phyloP scores from a whole-genome alignment of 2,329 filamentous ascomycete genomes.

The Microdochium nivale region DNA sequence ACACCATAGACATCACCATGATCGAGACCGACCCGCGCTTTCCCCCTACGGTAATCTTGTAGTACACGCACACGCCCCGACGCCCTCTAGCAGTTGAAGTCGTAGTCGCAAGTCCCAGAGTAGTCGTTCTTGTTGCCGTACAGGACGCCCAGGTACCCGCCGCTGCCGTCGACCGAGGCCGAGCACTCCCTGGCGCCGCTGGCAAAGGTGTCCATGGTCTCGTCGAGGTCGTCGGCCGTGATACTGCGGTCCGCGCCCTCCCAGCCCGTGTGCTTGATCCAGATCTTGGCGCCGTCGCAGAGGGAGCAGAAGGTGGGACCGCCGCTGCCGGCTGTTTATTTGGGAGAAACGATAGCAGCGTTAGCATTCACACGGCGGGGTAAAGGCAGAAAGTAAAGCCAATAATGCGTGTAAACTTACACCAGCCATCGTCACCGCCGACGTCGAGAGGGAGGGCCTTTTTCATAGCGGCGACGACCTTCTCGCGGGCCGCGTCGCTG shows the following conservation, averaged over 20 bases:
- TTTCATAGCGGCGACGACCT: neutral
- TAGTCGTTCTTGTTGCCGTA: neutral
- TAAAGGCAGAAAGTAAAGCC: too few relatives aligned
- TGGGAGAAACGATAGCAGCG: neutral
- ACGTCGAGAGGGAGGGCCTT: neutral
- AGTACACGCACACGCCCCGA: too few relatives aligned
- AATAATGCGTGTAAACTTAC: neutral
- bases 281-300: neutral
- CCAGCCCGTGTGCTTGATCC: neutral
- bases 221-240: neutral
- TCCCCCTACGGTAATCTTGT: too few relatives aligned
- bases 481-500: neutral
- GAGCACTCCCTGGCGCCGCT: neutral
- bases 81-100: neutral
- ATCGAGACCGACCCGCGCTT: too few relatives aligned
- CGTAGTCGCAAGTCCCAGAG: neutral
- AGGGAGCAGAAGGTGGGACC: neutral
- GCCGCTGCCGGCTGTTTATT: neutral
- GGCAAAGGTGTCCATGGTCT: neutral
- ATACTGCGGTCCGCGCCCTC: neutral
- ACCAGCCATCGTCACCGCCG: neutral
- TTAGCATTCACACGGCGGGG: too few relatives aligned
- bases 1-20: too few relatives aligned
- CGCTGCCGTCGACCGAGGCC: neutral
- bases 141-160: neutral